Conservation (phyloP, 1,139 yeast species). For the Pichia sp. region DNA sequence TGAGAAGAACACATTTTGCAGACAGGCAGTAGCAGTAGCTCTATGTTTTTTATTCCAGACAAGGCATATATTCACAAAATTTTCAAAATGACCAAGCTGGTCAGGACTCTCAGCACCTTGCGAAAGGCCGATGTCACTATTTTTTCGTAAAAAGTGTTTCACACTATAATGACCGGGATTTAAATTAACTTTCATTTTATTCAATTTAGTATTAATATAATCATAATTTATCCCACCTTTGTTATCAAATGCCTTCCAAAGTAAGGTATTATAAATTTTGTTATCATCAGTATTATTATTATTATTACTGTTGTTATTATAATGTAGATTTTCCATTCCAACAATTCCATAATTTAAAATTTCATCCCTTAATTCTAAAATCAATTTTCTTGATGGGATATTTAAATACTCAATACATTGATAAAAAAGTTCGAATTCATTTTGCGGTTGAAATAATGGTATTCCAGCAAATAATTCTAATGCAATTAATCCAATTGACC, state of each 20-base stretch:
- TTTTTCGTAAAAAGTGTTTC: slow-evolving; percentile 14
- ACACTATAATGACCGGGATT: slow-evolving; percentile 19
- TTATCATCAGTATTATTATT: slow-evolving; percentile 7
- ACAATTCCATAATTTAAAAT: slow-evolving; percentile 26
- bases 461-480: slow-evolving; percentile 61
- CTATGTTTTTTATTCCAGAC: slow-evolving; percentile 23
- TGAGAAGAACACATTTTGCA: too few species aligned
- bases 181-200: slow-evolving; percentile 13
- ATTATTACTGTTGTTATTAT: slow-evolving; percentile 1
- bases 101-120: slow-evolving; percentile 6
- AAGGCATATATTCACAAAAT: slow-evolving; percentile 19
- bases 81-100: slow-evolving; percentile 11
- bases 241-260: slow-evolving; percentile 26
- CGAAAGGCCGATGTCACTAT: slow-evolving; percentile 2
- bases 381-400: slow-evolving; percentile 41
- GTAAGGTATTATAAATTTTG: slow-evolving; percentile 20
- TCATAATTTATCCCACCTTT: slow-evolving; percentile 20
- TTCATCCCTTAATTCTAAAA: slow-evolving; percentile 34
- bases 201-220: slow-evolving; percentile 15
- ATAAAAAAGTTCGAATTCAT: slow-evolving; percentile 62
- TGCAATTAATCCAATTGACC: slow-evolving; percentile 72
- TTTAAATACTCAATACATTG: slow-evolving; percentile 45
- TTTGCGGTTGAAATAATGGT: slow-evolving; percentile 66
- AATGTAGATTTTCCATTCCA: neutral
- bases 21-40: too few species aligned